phyloP scores from a whole-genome alignment of 2,329 filamentous ascomycete species.

The Achaetomium macrosporum region DNA sequence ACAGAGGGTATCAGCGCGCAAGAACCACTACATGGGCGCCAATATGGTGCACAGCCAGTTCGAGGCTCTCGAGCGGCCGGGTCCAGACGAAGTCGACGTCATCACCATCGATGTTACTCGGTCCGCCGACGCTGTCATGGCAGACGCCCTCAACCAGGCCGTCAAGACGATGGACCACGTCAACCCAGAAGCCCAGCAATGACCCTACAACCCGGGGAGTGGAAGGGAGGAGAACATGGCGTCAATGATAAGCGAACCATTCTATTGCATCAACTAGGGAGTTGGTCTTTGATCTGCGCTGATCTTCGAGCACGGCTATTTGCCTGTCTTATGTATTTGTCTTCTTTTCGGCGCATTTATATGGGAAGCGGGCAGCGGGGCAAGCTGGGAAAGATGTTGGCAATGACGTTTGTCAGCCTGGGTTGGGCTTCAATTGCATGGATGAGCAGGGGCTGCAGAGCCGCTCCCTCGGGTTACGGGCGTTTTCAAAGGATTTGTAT shows the following conservation, averaged over 20 bases:
- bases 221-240: neutral
- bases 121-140: conserved; percentile 53
- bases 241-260: neutral
- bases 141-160: conserved; percentile 54
- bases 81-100: conserved; percentile 63
- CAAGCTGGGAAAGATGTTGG: neutral
- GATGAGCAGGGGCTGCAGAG: neutral
- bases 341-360: neutral
- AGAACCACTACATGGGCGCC: conserved; percentile 93
- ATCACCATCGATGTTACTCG: conserved; percentile 64
- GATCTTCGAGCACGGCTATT: neutral
- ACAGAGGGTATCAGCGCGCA: conserved; percentile 64
- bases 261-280: conserved; percentile 5
- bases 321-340: neutral
- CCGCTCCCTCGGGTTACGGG: neutral
- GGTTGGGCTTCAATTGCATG: conserved; percentile 7
- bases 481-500: neutral
- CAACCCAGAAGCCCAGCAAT: conserved; percentile 5
- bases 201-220: neutral
- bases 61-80: conserved; percentile 76
- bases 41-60: conserved; percentile 94
- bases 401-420: neutral
- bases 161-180: conserved; percentile 46
- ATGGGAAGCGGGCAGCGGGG: neutral
- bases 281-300: conserved; percentile 1